These are phyloP conservation scores for Phytophthora citrophthora DNA, from an alignment of 352 stramenopile species.

Conservation along the genomic window DNA sequence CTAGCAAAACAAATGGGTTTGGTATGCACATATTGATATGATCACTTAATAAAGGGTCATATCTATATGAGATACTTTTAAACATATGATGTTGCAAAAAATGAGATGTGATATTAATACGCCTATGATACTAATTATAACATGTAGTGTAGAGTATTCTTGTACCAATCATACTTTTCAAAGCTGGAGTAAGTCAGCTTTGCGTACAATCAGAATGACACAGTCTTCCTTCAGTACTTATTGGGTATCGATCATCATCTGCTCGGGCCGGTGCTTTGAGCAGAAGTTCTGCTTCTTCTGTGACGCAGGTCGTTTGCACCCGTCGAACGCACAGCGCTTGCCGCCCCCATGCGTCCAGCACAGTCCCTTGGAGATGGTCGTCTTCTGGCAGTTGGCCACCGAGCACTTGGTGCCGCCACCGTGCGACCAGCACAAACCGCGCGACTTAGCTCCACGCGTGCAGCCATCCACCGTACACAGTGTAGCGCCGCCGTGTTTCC, in stretches of 20 bases:
- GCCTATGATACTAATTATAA: too few species aligned
- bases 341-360: slow-evolving; percentile 56
- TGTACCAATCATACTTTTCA: too few species aligned
- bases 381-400: slow-evolving; percentile 39
- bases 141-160: too few species aligned
- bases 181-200: too few species aligned
- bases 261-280: slow-evolving; percentile 25
- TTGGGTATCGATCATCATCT: background rate
- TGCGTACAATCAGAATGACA: background rate
- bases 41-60: too few species aligned
- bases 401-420: slow-evolving; percentile 81
- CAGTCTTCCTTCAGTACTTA: background rate
- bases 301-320: slow-evolving; percentile 55
- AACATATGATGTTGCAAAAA: too few species aligned
- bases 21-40: too few species aligned
- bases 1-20: too few species aligned
- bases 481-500: slow-evolving; percentile 37
- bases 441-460: slow-evolving; percentile 72
- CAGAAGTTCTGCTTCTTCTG: slow-evolving; percentile 39
- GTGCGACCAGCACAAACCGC: slow-evolving; percentile 85
- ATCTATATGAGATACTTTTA: too few species aligned
- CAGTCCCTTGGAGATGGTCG: slow-evolving; percentile 42
- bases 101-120: too few species aligned
- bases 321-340: slow-evolving; percentile 40
- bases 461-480: slow-evolving; percentile 63